Evolutionary conservation across 73 alveolate species (phyloP), one percentile per base, ranked within the genome.

Genomic region (Stentor roeselii): DNA sequence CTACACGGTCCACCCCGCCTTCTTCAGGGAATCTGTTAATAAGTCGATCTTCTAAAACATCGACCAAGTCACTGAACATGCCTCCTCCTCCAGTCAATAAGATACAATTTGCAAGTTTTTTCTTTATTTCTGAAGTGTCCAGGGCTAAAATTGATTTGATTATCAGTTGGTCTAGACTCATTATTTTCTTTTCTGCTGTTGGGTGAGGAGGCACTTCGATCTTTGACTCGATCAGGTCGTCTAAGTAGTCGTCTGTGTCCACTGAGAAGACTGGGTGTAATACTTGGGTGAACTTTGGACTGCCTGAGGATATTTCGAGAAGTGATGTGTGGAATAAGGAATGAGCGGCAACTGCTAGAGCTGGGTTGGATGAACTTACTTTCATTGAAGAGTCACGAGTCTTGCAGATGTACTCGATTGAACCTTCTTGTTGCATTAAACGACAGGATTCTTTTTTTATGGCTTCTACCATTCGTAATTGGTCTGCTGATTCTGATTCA

Each of bases 11-110:
- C 59, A 95, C 88, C 59, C 84, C 95, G 37, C 90, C 91, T 84
- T 95, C 99, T 36, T 83, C 89, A 14, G 96, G 85, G 77, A 95
- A 88, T 78, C 87, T 93, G 86, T 89, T 87, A 61, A 95, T 95
- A 6, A 95, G 91, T 75, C 97, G 90, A 75, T 95, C 99, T 84
- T 95, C 99, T 34, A 95, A 58, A 41, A 91, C 85, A 84, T 95
- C 98, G 35, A 95, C 90, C 3, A 93, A 58, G 61, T 92, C 91
- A 75, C 89, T 82, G 78, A 90, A 78, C 86, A 90, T 94, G 36
- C 95, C 82, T 2, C 94, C 85, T n/a, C 97, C 97, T 3, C 95
- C 95, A 31, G 91, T 95, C 39, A 94, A 59, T 84, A 92, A 85
- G 50, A 94, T 94, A 42, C 92, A 88, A 78, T 90, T 89, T 6